phyloP scores from a whole-genome alignment of 352 stramenopile genomes.

The Globisporangium apiculatum region DNA sequence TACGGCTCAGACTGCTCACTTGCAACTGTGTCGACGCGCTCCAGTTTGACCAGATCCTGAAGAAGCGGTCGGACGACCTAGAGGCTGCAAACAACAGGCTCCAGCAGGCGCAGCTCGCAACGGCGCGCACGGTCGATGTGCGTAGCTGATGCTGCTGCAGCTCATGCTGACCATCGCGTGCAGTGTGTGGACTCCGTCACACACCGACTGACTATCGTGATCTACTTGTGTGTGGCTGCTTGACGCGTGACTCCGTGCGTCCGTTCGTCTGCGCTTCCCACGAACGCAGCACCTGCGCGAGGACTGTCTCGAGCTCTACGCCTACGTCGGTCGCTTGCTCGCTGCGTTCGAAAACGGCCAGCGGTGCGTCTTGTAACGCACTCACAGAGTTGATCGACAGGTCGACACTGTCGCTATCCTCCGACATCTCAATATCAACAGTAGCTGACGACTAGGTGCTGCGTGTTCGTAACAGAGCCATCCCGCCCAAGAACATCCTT shows the following conservation, averaged over 20 bases:
- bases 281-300: constrained; percentile 44
- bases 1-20: too few species aligned
- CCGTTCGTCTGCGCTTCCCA: background rate
- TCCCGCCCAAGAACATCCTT: constrained; percentile 63
- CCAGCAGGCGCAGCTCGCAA: constrained; percentile 27
- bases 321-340: constrained; percentile 41
- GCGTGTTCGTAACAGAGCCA: too few species aligned
- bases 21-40: background rate
- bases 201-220: background rate
- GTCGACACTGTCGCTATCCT: too few species aligned
- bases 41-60: constrained; percentile 60
- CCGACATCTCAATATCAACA: too few species aligned
- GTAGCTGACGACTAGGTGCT: too few species aligned
- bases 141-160: background rate
- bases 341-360: constrained; percentile 13
- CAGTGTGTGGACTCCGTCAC: background rate
- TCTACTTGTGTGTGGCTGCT: background rate
- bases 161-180: background rate
- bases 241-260: background rate
- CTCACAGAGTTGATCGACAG: background rate
- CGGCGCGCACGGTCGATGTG: constrained; percentile 41
- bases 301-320: constrained; percentile 68
- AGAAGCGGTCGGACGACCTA: constrained; percentile 42
- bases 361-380: constrained; percentile 10
- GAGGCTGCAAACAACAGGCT: constrained; percentile 24